A percentile compares a stretch with the other conserved stretches of the same genome.
These are phyloP conservation scores for Penicillium herquei DNA, from an alignment of 495 filamentous ascomycete species.

Conservation along the genomic window DNA sequence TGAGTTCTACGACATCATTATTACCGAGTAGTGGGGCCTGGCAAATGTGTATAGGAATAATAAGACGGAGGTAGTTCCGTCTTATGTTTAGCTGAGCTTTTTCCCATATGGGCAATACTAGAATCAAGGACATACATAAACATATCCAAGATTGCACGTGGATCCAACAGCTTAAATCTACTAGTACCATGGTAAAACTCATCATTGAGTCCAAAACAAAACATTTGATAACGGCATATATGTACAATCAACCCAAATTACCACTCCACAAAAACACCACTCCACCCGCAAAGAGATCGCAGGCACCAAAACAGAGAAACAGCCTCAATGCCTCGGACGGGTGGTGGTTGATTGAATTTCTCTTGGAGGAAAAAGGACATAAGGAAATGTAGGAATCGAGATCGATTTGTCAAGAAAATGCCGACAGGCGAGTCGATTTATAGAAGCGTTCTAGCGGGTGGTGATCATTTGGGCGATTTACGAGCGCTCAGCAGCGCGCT, in stretches of 20 bases:
- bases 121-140: too few relatives aligned
- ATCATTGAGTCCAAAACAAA: conserved; percentile 9
- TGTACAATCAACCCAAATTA: conserved; percentile 28
- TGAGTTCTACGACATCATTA: too few relatives aligned
- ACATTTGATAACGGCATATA: conserved; percentile 26
- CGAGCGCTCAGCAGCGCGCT: conserved; percentile 50
- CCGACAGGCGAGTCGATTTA: conserved; percentile 20
- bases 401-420: conserved; percentile 5
- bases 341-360: conserved; percentile 8
- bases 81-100: too few relatives aligned
- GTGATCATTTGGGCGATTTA: conserved; percentile 27
- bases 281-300: conserved; percentile 9
- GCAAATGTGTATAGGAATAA: too few relatives aligned
- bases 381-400: conserved; percentile 1
- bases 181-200: too few relatives aligned
- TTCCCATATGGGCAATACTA: too few relatives aligned
- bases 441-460: conserved; percentile 3
- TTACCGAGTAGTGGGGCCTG: too few relatives aligned
- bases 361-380: background rate
- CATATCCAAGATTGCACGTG: too few relatives aligned
- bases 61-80: too few relatives aligned
- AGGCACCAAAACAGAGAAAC: background rate
- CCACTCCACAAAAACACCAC: conserved; percentile 14
- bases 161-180: too few relatives aligned
- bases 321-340: background rate